These are phyloP conservation scores for Camillea tinctor DNA, from an alignment of 2,329 filamentous ascomycete species.

Conservation along the genomic window DNA sequence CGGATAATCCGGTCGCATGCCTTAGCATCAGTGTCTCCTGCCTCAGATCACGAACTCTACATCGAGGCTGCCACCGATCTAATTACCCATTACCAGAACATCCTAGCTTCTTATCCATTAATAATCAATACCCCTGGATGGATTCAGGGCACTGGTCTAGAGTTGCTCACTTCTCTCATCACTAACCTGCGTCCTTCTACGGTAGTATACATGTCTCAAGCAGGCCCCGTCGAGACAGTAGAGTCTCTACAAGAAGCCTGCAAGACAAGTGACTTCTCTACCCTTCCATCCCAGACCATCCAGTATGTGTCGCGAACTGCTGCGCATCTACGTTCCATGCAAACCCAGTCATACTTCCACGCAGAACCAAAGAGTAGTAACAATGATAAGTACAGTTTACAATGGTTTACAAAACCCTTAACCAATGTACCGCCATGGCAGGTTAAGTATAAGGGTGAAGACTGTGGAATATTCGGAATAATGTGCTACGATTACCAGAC, in stretches of 20 bases:
- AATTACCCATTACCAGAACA: conserved; percentile 53
- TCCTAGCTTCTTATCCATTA: conserved; percentile 50
- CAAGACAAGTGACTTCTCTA: conserved; percentile 41
- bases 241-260: conserved; percentile 49
- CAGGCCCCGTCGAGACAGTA: conserved; percentile 58
- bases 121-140: conserved; percentile 75
- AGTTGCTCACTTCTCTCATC: conserved; percentile 60
- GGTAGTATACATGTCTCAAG: conserved; percentile 67
- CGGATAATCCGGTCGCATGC: conserved; percentile 61
- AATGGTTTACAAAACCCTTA: conserved; percentile 57
- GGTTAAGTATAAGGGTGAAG: conserved; percentile 55
- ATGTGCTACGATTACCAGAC: conserved; percentile 66
- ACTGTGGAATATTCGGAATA: conserved; percentile 60
- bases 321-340: conserved; percentile 68
- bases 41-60: conserved; percentile 66
- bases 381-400: conserved; percentile 21
- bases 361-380: conserved; percentile 24
- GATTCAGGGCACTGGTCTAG: conserved; percentile 68
- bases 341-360: conserved; percentile 80
- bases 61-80: conserved; percentile 63
- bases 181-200: conserved; percentile 54
- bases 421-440: conserved; percentile 58
- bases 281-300: conserved; percentile 59
- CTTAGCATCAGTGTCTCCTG: conserved; percentile 63
- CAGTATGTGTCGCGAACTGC: conserved; percentile 59